Evolutionary conservation across 345 rosid genomes (phyloP).

Genomic region (Bruguiera sexangula): DNA sequence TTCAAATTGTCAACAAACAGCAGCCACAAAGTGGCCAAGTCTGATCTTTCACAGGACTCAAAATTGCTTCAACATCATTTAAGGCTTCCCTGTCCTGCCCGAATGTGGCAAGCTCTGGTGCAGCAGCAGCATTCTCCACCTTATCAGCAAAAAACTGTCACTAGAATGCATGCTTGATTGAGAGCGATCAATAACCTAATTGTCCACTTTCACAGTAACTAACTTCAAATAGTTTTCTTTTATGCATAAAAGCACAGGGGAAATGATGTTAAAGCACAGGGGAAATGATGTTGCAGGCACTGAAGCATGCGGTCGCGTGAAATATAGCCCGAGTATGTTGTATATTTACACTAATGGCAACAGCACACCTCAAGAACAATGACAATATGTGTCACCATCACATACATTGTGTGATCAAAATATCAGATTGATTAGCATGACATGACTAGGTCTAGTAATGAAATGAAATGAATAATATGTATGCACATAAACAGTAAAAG

Average conservation of each 20-base stretch:
- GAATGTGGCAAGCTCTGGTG: conserved; percentile 43
- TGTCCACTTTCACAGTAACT: no score
- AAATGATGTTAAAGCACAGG: background rate
- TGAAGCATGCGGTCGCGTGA: background rate
- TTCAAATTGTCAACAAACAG: no score
- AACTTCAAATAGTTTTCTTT: no score
- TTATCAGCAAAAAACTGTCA: conserved; percentile 16
- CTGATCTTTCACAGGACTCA: conserved; percentile 69
- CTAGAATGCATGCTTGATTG: background rate
- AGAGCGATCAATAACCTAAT: no score
- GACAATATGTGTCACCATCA: no score
- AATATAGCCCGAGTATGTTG: background rate
- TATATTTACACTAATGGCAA: background rate
- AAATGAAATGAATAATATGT: no score
- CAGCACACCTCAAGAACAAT: background rate
- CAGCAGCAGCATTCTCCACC: conserved; percentile 79
- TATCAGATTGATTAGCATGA: no score
- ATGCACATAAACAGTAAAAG: no score
- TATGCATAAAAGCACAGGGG: background rate
- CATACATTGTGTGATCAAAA: no score
- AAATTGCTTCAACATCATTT: conserved; percentile 60
- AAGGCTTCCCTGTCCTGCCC: conserved; percentile 61
- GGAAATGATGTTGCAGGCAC: background rate
- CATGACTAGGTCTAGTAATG: no score
- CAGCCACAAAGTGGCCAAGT: conserved; percentile 52